These are phyloP conservation scores for Oxytropis ochrocephala DNA, from an alignment of 306 rosid species.

Conservation along the genomic window DNA sequence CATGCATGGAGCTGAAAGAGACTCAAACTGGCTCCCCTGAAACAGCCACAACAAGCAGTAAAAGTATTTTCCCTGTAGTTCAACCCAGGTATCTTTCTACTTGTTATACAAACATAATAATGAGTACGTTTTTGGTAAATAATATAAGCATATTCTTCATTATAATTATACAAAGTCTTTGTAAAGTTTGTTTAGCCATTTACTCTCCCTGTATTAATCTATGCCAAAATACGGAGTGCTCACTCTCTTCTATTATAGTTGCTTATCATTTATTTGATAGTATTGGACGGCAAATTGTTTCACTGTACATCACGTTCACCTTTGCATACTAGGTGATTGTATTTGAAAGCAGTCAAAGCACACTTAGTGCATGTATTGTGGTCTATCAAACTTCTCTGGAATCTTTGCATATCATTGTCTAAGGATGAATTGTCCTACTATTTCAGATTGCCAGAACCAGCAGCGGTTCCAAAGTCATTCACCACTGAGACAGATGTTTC, in stretches of 20 bases:
- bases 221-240: neutral
- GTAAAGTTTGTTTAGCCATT: neutral
- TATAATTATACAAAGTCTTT: neutral
- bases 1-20: slow-evolving; percentile 47
- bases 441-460: slow-evolving; percentile 49
- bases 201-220: neutral
- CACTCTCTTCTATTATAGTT: neutral
- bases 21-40: slow-evolving; percentile 17
- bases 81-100: slow-evolving; percentile 19
- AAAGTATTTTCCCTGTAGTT: slow-evolving; percentile 10
- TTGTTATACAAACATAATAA: neutral
- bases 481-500: neutral
- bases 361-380: neutral
- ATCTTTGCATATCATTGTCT: neutral
- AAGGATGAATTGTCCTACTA: neutral
- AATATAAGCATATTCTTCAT: neutral
- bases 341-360: neutral
- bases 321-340: neutral
- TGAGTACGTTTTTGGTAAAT: neutral
- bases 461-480: neutral
- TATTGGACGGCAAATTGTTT: neutral
- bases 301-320: neutral
- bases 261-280: neutral
- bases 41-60: neutral
- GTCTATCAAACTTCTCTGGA: slow-evolving; percentile 8